Evolutionary conservation across 2,329 filamentous ascomycete genomes (phyloP), one percentile per base, ranked within the genome.

Genomic region (Penicillium sp.): DNA sequence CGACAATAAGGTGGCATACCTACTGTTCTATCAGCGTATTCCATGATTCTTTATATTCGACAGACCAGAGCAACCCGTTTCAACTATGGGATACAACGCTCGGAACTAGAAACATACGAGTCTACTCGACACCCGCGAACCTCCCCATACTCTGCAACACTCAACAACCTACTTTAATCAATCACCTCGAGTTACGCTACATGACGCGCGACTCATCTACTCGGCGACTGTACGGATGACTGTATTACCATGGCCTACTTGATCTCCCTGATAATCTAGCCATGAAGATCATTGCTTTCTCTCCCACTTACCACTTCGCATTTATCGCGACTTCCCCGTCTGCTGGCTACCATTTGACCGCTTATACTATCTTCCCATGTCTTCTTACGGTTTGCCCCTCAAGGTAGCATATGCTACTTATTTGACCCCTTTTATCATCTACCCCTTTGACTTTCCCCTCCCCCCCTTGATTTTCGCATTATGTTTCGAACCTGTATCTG

Each of bases 1-100:
- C 78, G 94, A 98, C 77, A 97, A 94, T 84, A 97, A 96, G 84
- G 94, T 97, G 62, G 95, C 95, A 4, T 99, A 99, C 79, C 87
- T 99, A 68, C 81, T 99, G 73, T 96, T 99, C 80, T 99, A 99
- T 78, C 90, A 97, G 81, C 88, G 88, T 71, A 86, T 95, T 62
- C 71, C 68, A 61, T 76, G 66, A 73, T 62, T 53, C 29, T 17
- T 44, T 23, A 45, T 8, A 38, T 17, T 19, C n/a, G 35, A 44
- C 50, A 41, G 13, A 11, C 29, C 8, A 49, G 23, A 35, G 44
- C 41, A 23, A 11, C 31, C 45, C 44, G 19, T 30, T 60, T 55
- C 45, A 44, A 50, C 31, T 21, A n/a, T 17, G 44, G 45, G 30
- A 31, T 15, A 49, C n/a, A 8, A 47, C 23, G 11, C 49, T 53